Evolutionary conservation across 345 rosid genomes (phyloP).

Genomic region (Rhizophora mangle): DNA sequence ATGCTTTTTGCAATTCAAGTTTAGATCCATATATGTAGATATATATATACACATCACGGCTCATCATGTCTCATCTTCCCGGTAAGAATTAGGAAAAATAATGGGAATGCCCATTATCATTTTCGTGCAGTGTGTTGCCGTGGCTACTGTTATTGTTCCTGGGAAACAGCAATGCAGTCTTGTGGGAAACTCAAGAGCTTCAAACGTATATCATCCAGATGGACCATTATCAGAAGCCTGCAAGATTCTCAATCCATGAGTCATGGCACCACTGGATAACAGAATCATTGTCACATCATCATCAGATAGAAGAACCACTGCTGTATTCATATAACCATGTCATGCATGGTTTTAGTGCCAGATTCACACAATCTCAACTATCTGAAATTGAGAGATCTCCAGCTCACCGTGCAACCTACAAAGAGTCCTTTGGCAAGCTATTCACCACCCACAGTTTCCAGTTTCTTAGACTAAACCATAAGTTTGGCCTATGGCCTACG

Average conservation of each 20-base stretch:
- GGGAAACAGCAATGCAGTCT: constrained; percentile 4
- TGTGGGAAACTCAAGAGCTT: constrained; percentile 7
- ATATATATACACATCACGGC: too few relatives aligned
- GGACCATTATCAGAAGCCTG: constrained; percentile 40
- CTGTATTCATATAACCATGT: constrained; percentile 42
- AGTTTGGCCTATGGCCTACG: constrained; percentile 2
- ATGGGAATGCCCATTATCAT: too few relatives aligned
- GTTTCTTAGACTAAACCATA: constrained; percentile 37
- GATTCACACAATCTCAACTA: constrained; percentile 39
- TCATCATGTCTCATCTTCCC: too few relatives aligned
- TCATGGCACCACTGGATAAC: constrained; percentile 27
- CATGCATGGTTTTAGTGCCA: constrained; percentile 49
- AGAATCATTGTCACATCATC: constrained; percentile 14
- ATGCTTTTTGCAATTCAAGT: too few relatives aligned
- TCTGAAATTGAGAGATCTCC: constrained; percentile 39
- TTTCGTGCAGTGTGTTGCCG: background rate
- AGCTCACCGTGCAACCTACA: constrained; percentile 33
- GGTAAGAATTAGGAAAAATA: too few relatives aligned
- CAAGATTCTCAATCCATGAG: constrained; percentile 27
- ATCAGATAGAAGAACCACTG: constrained; percentile 13
- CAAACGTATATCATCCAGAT: constrained; percentile 39
- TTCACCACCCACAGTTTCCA: constrained; percentile 38
- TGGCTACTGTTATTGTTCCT: constrained; percentile 8
- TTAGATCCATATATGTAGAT: too few relatives aligned
- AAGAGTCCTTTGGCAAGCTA: constrained; percentile 36